Percentiles rank a stretch among this genome's conserved stretches.
These are phyloP conservation scores for Pleodorina starrii DNA, from an alignment of 139 green algal species.

Conservation along the genomic window DNA sequence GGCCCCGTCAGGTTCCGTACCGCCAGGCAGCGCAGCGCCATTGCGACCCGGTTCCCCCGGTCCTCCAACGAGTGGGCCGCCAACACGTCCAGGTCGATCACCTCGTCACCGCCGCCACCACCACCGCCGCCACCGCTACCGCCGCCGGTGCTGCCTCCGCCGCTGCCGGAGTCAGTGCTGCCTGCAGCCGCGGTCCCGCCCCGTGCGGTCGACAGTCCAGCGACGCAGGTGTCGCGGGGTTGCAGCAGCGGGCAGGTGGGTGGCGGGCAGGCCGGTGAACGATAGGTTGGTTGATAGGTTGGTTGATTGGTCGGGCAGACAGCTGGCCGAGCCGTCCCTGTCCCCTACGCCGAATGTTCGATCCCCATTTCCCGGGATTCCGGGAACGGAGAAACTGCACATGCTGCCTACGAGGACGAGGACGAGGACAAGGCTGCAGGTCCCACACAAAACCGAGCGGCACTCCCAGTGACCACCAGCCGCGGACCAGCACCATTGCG, in stretches of 20 bases:
- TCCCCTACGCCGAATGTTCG: too few relatives aligned
- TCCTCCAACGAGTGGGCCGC: neutral
- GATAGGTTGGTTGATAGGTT: too few relatives aligned
- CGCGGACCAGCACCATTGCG: neutral
- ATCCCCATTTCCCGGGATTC: too few relatives aligned
- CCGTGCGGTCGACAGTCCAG: neutral
- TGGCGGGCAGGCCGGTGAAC: neutral
- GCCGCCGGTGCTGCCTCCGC: neutral
- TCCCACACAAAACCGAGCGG: neutral
- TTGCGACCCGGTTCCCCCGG: neutral
- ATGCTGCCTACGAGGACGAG: too few relatives aligned
- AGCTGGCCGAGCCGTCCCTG: neutral
- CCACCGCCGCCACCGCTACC: neutral
- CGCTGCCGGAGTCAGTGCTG: neutral
- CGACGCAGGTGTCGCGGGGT: neutral
- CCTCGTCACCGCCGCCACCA: neutral
- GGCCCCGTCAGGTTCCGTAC: too few relatives aligned
- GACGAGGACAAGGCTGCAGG: neutral
- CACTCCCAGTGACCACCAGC: neutral
- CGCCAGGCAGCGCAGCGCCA: neutral
- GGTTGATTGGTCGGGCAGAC: neutral
- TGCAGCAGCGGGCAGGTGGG: neutral
- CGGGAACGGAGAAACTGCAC: too few relatives aligned
- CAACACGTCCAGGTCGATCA: slow-evolving; percentile 10
- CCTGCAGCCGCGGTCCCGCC: neutral